Evolutionary conservation across 768 basidiomycete species (phyloP), one percentile per base, ranked within the genome.

Genomic region (Tephrocybe sp.): DNA sequence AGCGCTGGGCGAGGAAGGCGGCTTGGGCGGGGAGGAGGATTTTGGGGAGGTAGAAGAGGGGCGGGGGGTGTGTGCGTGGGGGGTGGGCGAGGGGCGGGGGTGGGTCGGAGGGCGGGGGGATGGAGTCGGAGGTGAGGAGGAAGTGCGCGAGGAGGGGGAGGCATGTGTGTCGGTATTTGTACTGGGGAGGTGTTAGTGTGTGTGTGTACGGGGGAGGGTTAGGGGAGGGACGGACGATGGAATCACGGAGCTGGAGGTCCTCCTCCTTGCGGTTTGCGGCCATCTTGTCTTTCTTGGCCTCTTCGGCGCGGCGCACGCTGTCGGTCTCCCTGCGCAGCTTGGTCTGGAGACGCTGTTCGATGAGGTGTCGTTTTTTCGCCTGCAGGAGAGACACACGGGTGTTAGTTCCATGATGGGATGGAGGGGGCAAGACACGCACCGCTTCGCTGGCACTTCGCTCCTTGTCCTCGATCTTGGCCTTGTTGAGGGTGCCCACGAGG

Each of bases 311-410:
- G 67, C 89, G 83, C 72, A 92, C 88, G 75, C 85, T 77, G 69
- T 89, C 89, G 77, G 86, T 89, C 68, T 93, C 90, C 78, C 85
- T 87, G 66, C 81, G 79, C 57, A 93, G 79, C 73, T 90, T 92
- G 73, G 77, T 77, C 76, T 91, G 89, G 73, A 93, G 77, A 73
- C 88, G 84, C 67, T 89, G 85, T 66, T 93, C 90, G 65, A 88
- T 87, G 64, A 87, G 63, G 58, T 89, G 88, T 57, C 90, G 76
- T 70, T 91, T 91, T 75, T 88, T 90, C 1, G 89, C 90, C 89
- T 91, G 59, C 33, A 50, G n/a, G 40, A 36, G 15, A n/a, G n/a
- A n/a, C n/a, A n/a, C n/a, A n/a, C n/a, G n/a, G n/a, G n/a, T n/a
- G n/a, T n/a, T n/a, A n/a, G n/a, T n/a, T n/a, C n/a, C n/a, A n/a